phyloP scores from a whole-genome alignment of 768 basidiomycete genomes.

The Boletus rubropictus region DNA sequence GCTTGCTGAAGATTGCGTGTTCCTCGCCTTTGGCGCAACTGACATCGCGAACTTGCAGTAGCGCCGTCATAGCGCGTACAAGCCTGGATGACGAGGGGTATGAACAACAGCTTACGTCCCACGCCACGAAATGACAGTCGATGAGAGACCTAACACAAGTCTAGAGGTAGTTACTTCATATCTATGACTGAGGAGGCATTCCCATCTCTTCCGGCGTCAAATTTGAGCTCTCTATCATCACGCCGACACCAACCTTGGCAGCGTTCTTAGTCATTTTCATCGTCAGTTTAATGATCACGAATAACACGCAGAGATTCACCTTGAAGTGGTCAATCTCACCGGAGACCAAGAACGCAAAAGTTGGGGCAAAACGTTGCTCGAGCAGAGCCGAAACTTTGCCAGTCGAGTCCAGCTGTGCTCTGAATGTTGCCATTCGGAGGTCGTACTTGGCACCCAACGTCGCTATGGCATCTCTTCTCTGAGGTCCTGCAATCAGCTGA shows the following conservation, averaged over 20 bases:
- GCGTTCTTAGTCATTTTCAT: constrained; percentile 54
- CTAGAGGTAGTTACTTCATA: constrained; percentile 27
- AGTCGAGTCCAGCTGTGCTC: constrained; percentile 90
- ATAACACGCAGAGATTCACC: constrained; percentile 39
- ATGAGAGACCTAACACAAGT: constrained; percentile 18
- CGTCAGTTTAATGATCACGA: not conserved
- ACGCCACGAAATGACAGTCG: constrained; percentile 7
- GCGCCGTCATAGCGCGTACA: constrained; percentile 10
- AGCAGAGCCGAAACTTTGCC: constrained; percentile 94
- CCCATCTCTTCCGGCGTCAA: constrained; percentile 83
- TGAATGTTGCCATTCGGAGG: constrained; percentile 87
- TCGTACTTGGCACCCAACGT: constrained; percentile 97
- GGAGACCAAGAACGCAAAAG: constrained; percentile 88
- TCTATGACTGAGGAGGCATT: constrained; percentile 48
- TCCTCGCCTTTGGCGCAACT: constrained; percentile 44
- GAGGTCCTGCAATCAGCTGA: constrained; percentile 71
- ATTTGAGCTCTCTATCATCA: constrained; percentile 89
- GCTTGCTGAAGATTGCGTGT: constrained; percentile 50
- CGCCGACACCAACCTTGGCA: constrained; percentile 92
- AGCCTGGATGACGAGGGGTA: no score
- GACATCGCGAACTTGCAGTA: constrained; percentile 53
- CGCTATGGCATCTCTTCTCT: constrained; percentile 84
- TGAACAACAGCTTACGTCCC: constrained; percentile 10
- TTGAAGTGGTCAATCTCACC: constrained; percentile 99
- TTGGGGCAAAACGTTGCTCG: constrained; percentile 93